Conservation (phyloP, 129 eudicot genomes). For the Flaveria sonorensis region DNA sequence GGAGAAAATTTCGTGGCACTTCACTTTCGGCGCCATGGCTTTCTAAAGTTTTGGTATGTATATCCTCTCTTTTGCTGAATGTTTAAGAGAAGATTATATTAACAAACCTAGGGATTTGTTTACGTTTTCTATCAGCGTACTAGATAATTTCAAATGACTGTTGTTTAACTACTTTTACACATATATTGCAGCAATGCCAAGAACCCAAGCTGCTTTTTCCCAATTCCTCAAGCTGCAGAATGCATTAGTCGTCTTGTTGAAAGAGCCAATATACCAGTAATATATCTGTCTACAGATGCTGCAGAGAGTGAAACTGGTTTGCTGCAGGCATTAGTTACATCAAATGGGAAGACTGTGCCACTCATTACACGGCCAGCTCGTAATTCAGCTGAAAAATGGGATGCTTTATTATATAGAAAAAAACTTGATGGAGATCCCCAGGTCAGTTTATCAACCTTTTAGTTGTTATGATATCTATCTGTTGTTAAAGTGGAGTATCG, state of each 20-base stretch:
- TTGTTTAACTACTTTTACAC: slow-evolving; percentile 9
- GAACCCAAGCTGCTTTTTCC: slow-evolving; percentile 88
- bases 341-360: slow-evolving; percentile 82
- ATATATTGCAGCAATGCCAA: slow-evolving; percentile 75
- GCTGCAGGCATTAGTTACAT: slow-evolving; percentile 64
- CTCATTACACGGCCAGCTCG: slow-evolving; percentile 83
- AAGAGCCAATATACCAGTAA: slow-evolving; percentile 80
- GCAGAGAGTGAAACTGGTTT: slow-evolving; percentile 96
- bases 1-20: slow-evolving; percentile 80
- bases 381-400: slow-evolving; percentile 94
- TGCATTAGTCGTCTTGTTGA: slow-evolving; percentile 84
- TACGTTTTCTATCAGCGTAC: background rate
- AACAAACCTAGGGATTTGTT: background rate
- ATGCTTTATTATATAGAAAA: slow-evolving; percentile 88
- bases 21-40: slow-evolving; percentile 95
- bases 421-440: slow-evolving; percentile 81
- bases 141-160: background rate
- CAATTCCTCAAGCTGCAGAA: slow-evolving; percentile 96
- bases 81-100: background rate
- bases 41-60: slow-evolving; percentile 88
- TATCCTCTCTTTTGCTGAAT: background rate
- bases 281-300: slow-evolving; percentile 98
- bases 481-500: background rate
- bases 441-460: slow-evolving; percentile 45
- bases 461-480: background rate